phyloP scores from a whole-genome alignment of 331 rosid genomes.

The Ulmus americana region DNA sequence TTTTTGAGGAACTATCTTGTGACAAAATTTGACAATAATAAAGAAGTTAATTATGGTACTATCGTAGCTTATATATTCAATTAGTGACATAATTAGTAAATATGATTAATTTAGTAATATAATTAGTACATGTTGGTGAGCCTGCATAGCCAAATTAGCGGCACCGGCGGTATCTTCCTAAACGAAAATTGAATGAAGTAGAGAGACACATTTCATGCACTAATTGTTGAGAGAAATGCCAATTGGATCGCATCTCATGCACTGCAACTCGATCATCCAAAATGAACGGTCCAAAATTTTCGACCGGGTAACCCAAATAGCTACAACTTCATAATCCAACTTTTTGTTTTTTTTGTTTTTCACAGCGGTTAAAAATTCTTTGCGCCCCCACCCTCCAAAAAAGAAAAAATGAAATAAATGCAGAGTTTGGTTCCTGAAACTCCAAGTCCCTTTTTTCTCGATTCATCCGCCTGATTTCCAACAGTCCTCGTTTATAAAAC shows the following conservation, averaged over 20 bases:
- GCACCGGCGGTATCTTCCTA: too few relatives aligned
- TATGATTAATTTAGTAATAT: too few relatives aligned
- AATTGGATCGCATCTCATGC: background rate
- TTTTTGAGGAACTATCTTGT: rapidly evolving
- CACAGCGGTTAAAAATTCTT: too few relatives aligned
- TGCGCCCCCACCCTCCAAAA: too few relatives aligned
- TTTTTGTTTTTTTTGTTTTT: too few relatives aligned
- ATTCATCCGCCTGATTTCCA: slow-evolving; percentile 34
- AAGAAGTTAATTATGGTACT: too few relatives aligned
- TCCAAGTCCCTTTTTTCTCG: slow-evolving; percentile 30
- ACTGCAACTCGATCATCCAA: background rate
- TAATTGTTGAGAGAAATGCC: background rate
- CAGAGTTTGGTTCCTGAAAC: slow-evolving; percentile 14
- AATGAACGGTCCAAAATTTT: slow-evolving; percentile 7
- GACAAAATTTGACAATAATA: too few relatives aligned
- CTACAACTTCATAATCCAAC: background rate
- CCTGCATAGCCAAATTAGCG: too few relatives aligned
- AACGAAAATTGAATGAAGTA: background rate
- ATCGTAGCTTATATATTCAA: too few relatives aligned
- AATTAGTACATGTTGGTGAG: too few relatives aligned
- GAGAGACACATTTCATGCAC: background rate
- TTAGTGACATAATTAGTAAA: too few relatives aligned
- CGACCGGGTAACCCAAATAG: background rate
- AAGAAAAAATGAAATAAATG: too few relatives aligned
- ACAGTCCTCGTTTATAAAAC: slow-evolving; percentile 6